phyloP scores from a whole-genome alignment of 192 early-diverging fungal species.

The Linnemannia schmuckeri region DNA sequence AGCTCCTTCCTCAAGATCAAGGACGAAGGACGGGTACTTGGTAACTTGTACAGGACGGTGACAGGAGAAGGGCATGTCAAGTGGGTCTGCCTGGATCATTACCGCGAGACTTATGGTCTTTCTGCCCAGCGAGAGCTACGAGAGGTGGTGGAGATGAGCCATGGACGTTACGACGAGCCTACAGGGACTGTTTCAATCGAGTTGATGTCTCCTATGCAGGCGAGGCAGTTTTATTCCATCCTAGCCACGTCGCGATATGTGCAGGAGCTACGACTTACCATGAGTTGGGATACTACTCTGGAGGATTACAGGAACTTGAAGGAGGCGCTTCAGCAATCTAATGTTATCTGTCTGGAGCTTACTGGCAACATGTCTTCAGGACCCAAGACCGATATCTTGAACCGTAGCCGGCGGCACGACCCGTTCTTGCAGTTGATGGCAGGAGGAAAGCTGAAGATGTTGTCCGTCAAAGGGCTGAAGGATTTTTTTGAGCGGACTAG shows the following conservation, averaged over 20 bases:
- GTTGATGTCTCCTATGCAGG: neutral
- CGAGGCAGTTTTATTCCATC: constrained; percentile 17
- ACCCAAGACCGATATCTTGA: neutral
- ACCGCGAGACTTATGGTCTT: constrained; percentile 14
- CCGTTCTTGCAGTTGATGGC: constrained; percentile 20
- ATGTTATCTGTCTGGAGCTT: neutral
- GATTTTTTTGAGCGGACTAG: constrained; percentile 8
- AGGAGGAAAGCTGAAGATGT: constrained; percentile 5
- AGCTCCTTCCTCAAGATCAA: constrained; percentile 8
- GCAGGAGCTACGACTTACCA: constrained; percentile 5
- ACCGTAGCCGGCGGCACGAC: constrained; percentile 9
- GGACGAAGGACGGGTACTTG: constrained; percentile 16
- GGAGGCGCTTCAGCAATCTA: neutral
- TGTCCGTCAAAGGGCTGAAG: neutral
- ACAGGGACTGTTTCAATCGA: neutral
- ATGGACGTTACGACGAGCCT: constrained; percentile 12
- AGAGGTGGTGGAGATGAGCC: constrained; percentile 6
- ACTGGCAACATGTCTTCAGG: neutral
- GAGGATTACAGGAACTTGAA: constrained; percentile 1
- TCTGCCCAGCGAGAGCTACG: neutral
- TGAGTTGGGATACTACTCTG: constrained; percentile 11
- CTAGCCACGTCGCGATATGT: neutral
- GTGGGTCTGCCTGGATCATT: constrained; percentile 35
- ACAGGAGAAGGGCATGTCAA: constrained; percentile 33
- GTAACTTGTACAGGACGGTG: constrained; percentile 24